Percentiles rank a stretch among this genome's conserved stretches.
These are phyloP conservation scores for Herpotrichia juniperi DNA, from an alignment of 2,329 filamentous ascomycete species.

Conservation along the genomic window DNA sequence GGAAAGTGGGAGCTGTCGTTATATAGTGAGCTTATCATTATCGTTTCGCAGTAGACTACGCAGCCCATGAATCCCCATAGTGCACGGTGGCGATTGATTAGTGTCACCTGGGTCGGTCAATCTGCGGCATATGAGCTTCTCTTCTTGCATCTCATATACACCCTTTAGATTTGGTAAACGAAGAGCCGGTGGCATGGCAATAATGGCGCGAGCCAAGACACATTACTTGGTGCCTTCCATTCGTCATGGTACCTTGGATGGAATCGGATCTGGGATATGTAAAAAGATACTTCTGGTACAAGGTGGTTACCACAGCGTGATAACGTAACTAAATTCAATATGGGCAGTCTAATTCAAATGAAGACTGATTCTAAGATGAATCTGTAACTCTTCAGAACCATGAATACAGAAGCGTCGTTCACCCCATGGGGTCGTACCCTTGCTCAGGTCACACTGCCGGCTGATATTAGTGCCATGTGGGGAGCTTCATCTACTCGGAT, in stretches of 20 bases:
- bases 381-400: background rate
- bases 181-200: conserved; percentile 2
- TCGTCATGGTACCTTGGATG: background rate
- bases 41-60: background rate
- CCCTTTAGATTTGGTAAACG: conserved; percentile 10
- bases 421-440: conserved; percentile 3
- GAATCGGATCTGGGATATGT: no score
- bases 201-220: conserved; percentile 13
- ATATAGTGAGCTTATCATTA: background rate
- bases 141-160: conserved; percentile 1
- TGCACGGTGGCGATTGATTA: conserved; percentile 1
- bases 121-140: conserved; percentile 16
- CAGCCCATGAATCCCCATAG: conserved; percentile 1
- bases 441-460: background rate
- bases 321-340: no score
- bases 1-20: background rate
- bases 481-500: conserved; percentile 11
- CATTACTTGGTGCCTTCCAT: conserved; percentile 8
- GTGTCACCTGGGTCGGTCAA: conserved; percentile 12
- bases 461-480: conserved; percentile 2
- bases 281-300: no score
- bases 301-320: no score
- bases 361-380: no score
- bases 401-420: background rate
- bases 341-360: no score